Base-by-base conservation (phyloP, 176 grass and related monocot genomes). In the Dendrocalamus sinicus region DNA sequence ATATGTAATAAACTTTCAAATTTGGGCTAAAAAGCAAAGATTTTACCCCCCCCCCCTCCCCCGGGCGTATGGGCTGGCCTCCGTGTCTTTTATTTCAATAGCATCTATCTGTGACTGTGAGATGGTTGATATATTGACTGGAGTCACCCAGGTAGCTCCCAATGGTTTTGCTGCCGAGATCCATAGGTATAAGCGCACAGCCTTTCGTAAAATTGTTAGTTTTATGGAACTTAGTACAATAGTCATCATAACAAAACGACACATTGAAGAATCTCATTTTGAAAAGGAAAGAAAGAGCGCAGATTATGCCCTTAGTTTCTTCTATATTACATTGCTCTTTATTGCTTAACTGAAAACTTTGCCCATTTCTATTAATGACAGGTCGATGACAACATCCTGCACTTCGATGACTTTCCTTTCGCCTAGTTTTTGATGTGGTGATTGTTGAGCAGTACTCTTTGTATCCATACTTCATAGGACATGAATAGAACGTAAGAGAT, bases 391-490 rank as follows among this genome's bases (percentile, higher is more conserved):
- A 70, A 24, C 17, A 47, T 81, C 37, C 32, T 53, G 54, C 83
- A 73, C n/a, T 37, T 76, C 63, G 14, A 11, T 7, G 77, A 62
- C 45, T 81, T 84, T 80, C 75, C 51, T 87, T 75, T 58, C 28
- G 12, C 81, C 51, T 24, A 76, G 32, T 30, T 70, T 84, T 91
- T 70, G 80, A 80, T 86, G 54, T 68, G 23, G 41, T 39, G 50
- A 58, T 68, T 73, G 55, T 17, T 74, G 59, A 78, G 59, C 41
- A 83, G 67, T 70, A 76, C 70, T 80, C 70, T 79, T 81, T 81
- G 76, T 80, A 91, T 91, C 76, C 69, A 88, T 91, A 91, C 85
- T 88, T 83, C 75, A 88, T 84, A 88, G 77, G 64, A 84, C 54
- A 91, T 84, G 70, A 84, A 91, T 81, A 84, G 81, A 91, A 91